Percentiles rank a stretch among this genome's conserved stretches.
These are phyloP conservation scores for Kurtzmaniella quercitrusa DNA, from an alignment of 1,139 yeast species.

Conservation along the genomic window DNA sequence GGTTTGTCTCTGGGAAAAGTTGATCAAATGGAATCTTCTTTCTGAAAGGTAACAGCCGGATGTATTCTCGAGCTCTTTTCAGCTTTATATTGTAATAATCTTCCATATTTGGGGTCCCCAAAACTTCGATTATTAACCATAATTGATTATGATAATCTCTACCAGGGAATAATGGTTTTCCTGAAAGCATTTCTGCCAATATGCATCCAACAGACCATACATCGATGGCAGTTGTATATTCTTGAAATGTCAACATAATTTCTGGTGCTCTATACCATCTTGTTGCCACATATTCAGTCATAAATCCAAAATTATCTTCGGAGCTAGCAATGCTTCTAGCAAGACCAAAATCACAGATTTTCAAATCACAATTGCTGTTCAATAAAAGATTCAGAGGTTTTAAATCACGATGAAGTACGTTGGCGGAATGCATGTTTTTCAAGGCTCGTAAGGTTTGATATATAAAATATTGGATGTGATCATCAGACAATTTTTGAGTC, in stretches of 20 bases:
- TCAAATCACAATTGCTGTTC: conserved; percentile 90
- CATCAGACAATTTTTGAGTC: conserved; percentile 81
- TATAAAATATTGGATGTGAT: conserved; percentile 88
- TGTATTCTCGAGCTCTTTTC: conserved; percentile 82
- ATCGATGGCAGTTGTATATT: conserved; percentile 92
- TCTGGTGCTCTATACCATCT: conserved; percentile 98
- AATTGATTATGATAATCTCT: conserved; percentile 90
- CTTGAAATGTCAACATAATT: conserved; percentile 90
- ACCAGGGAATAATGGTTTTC: conserved; percentile 91
- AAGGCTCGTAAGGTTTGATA: conserved; percentile 89
- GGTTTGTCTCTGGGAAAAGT: conserved; percentile 44
- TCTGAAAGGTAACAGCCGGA: conserved; percentile 66
- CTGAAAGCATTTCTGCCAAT: conserved; percentile 84
- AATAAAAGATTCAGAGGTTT: conserved; percentile 85
- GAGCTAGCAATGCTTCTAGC: conserved; percentile 52
- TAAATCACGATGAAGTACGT: conserved; percentile 87
- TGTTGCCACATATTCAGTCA: conserved; percentile 97
- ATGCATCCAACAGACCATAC: conserved; percentile 98
- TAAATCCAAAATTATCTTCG: conserved; percentile 53
- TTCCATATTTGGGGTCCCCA: conserved; percentile 86
- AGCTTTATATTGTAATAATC: conserved; percentile 79
- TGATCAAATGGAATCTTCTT: conserved; percentile 51
- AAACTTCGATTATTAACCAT: conserved; percentile 76
- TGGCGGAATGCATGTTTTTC: conserved; percentile 86
- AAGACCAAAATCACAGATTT: conserved; percentile 91